phyloP scores from a whole-genome alignment of 306 rosid species.

The Lathyrus sativus region DNA sequence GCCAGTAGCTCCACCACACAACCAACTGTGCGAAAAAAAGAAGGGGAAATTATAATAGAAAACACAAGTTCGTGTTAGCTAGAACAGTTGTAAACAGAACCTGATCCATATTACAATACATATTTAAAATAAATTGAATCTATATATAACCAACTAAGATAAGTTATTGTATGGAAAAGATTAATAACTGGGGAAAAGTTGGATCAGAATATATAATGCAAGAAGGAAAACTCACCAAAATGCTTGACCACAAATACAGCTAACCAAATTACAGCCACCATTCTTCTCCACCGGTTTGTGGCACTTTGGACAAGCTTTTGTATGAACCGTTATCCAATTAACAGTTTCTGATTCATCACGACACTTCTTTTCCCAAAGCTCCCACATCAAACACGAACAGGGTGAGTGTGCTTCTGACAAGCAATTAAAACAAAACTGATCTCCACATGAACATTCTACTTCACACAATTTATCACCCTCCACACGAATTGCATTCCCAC shows the following conservation, averaged over 20 bases:
- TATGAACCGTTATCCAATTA: constrained; percentile 96
- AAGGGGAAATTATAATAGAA: background rate
- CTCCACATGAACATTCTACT: constrained; percentile 91
- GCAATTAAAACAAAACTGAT: constrained; percentile 89
- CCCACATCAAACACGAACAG: constrained; percentile 95
- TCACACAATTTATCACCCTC: constrained; percentile 84
- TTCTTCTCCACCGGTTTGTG: constrained; percentile 96
- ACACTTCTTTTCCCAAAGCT: constrained; percentile 91
- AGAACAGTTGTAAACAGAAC: constrained; percentile 3
- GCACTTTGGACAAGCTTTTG: constrained; percentile 95
- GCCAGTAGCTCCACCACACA: constrained; percentile 96
- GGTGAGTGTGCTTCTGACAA: constrained; percentile 89
- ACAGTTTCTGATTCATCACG: constrained; percentile 97
- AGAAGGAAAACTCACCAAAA: constrained; percentile 73
- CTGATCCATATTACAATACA: constrained; percentile 1
- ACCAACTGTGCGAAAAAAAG: constrained; percentile 75
- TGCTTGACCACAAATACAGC: constrained; percentile 93
- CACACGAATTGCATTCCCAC: constrained; percentile 90
- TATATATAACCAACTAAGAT: background rate
- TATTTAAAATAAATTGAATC: background rate
- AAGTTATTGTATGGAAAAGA: constrained; percentile 9
- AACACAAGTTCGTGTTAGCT: constrained; percentile 9
- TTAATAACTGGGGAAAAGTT: constrained; percentile 19
- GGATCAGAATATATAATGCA: constrained; percentile 16
- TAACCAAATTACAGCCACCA: constrained; percentile 97